phyloP scores from a whole-genome alignment of 495 filamentous ascomycete genomes.

The Trichoderma parareesei region DNA sequence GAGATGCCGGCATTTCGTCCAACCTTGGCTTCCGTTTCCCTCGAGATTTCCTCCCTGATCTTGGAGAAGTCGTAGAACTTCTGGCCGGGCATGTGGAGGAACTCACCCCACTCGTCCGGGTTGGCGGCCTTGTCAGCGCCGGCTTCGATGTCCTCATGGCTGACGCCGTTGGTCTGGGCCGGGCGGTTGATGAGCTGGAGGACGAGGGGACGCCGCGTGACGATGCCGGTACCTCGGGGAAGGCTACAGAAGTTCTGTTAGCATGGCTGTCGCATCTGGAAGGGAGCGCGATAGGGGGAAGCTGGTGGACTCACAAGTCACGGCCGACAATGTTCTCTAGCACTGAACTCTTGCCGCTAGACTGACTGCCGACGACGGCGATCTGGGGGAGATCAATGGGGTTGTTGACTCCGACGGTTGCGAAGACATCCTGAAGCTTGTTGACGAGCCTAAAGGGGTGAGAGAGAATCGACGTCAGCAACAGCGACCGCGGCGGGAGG shows the following conservation, averaged over 20 bases:
- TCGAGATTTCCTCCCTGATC: conserved; percentile 95
- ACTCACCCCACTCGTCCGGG: conserved; percentile 96
- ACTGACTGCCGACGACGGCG: conserved; percentile 96
- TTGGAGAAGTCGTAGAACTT: conserved; percentile 99
- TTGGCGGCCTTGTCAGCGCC: conserved; percentile 74
- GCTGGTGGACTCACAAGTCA: conserved; percentile 70
- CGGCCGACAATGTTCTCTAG: conserved; percentile 98
- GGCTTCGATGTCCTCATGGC: conserved; percentile 53
- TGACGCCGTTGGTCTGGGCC: conserved; percentile 65
- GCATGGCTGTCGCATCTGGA: conserved; percentile 11
- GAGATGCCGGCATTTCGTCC: conserved; percentile 96
- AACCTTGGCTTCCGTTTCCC: conserved; percentile 94
- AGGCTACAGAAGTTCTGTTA: conserved; percentile 48
- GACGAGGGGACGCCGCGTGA: conserved; percentile 90
- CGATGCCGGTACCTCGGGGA: conserved; percentile 95
- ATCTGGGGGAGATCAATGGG: conserved; percentile 99
- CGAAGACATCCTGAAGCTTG: conserved; percentile 98
- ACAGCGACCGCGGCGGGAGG: conserved; percentile 13
- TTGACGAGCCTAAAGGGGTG: conserved; percentile 72
- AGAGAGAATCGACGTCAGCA: conserved; percentile 22
- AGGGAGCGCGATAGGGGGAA: conserved; percentile 14
- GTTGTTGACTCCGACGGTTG: conserved; percentile 97
- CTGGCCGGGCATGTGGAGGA: conserved; percentile 94
- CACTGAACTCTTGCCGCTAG: conserved; percentile 99
- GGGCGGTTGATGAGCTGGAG: conserved; percentile 95